phyloP scores from a whole-genome alignment of 371 early-diverging fungal species.

The Lichtheimia hyalospora region DNA sequence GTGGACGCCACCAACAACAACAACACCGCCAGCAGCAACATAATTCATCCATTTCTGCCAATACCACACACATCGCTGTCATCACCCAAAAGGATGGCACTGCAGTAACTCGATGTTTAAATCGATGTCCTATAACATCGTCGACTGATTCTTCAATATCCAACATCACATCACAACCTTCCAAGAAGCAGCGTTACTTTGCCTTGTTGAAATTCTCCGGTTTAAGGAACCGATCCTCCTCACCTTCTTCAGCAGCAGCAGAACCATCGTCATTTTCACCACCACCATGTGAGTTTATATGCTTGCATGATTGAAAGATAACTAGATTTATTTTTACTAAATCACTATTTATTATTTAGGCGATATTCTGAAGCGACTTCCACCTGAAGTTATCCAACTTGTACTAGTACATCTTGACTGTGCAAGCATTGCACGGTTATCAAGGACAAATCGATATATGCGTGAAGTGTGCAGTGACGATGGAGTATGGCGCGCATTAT shows the following conservation, averaged over 20 bases:
- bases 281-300: background rate
- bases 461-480: slow-evolving; percentile 20
- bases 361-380: slow-evolving; percentile 15
- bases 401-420: slow-evolving; percentile 26
- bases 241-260: background rate
- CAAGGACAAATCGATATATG: slow-evolving; percentile 23
- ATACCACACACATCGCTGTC: slow-evolving; percentile 15
- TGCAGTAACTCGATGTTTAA: slow-evolving; percentile 15
- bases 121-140: background rate
- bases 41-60: slow-evolving; percentile 1
- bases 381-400: slow-evolving; percentile 27
- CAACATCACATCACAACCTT: too few relatives aligned
- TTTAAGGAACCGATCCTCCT: background rate
- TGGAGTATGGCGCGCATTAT: slow-evolving; percentile 26
- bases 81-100: slow-evolving; percentile 18
- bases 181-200: background rate
- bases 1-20: slow-evolving; percentile 3
- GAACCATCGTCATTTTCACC: background rate
- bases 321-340: background rate
- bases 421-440: slow-evolving; percentile 18
- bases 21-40: background rate
- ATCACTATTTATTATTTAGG: background rate
- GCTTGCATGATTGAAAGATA: background rate
- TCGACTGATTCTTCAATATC: background rate
- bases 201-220: slow-evolving; percentile 8